phyloP scores from a whole-genome alignment of 768 basidiomycete genomes.

The Boletus sp. region DNA sequence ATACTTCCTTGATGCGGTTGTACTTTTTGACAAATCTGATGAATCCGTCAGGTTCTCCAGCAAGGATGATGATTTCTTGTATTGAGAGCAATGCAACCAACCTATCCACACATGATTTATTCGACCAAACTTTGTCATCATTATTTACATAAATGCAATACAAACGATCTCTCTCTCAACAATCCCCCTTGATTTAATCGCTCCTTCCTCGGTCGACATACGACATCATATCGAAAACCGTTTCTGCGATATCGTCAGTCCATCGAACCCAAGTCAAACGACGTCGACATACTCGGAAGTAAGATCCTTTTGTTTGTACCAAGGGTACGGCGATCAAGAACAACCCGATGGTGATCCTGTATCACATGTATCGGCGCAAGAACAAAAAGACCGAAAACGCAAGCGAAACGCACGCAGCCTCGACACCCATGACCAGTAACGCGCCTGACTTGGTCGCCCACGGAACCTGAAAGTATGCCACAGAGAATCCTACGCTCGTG shows the following conservation, averaged over 20 bases:
- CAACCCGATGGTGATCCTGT: constrained; percentile 32
- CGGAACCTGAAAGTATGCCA: constrained; percentile 41
- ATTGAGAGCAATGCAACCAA: too few species aligned
- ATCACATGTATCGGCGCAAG: neutral
- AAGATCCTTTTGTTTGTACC: constrained; percentile 34
- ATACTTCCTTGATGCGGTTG: too few species aligned
- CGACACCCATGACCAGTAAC: constrained; percentile 36
- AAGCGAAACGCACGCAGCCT: constrained; percentile 34
- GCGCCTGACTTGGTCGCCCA: constrained; percentile 38
- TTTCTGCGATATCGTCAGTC: constrained; percentile 10
- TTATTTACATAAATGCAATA: too few species aligned
- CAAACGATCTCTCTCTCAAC: too few species aligned
- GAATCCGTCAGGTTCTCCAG: too few species aligned
- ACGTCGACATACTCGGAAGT: constrained; percentile 32
- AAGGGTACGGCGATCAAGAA: constrained; percentile 38
- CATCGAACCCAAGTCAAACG: neutral
- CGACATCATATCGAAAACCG: constrained; percentile 19
- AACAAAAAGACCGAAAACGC: neutral
- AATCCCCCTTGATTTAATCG: too few species aligned
- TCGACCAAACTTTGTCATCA: too few species aligned
- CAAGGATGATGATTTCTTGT: too few species aligned
- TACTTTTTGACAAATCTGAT: too few species aligned
- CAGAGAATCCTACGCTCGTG: constrained; percentile 29
- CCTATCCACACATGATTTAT: too few species aligned
- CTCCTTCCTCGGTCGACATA: too few species aligned